Evolutionary conservation across 371 early-diverging fungal species (phyloP), one percentile per base, ranked within the genome.

Genomic region (Apophysomyces variabilis): DNA sequence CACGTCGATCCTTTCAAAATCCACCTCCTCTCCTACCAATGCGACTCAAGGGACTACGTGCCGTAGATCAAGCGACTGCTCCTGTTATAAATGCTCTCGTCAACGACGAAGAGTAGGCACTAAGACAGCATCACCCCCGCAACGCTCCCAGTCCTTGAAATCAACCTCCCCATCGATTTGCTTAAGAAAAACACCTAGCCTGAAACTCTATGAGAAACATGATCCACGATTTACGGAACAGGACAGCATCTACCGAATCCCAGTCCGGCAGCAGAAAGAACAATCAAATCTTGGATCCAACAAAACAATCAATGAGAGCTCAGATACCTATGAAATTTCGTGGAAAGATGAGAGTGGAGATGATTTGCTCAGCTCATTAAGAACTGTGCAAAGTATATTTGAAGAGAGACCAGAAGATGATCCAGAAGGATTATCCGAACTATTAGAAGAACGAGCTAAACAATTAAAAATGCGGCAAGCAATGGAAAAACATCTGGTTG

Each of bases 341-440:
- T 83, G 83, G 83, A 78, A 77, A 38, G 79, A 82, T 36, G 80
- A 80, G 16, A 77, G 70, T 26, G 79, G 80, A 9, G 74, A 82
- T 47, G 80, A 82, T 63, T 37, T 82, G 8, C 54, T 79, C 0
- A 67, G 64, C 21, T 74, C 83, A 9, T 62, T 80, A 14, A 69
- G 69, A 16, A 76, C 77, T 13, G 76, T 80, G 57, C 77, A 78
- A 35, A 65, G 68, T 13, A 77, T 80, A 16, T 80, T 80, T 70
- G 79, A 69, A 44, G 73, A 72, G 32, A 74, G 73, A 57, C 70
- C 68, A 1, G 72, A 72, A 13, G 72, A 70, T 45, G 69, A 66
- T 38, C 38, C 64, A 1, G 68, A 73, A 36, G 79, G 83, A 0
- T 39, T 80, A 37, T 78, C 78, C 0, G 80, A 80, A 67, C 56